Conservation (phyloP, 768 basidiomycete genomes). For the Solioccasus polychromus region DNA sequence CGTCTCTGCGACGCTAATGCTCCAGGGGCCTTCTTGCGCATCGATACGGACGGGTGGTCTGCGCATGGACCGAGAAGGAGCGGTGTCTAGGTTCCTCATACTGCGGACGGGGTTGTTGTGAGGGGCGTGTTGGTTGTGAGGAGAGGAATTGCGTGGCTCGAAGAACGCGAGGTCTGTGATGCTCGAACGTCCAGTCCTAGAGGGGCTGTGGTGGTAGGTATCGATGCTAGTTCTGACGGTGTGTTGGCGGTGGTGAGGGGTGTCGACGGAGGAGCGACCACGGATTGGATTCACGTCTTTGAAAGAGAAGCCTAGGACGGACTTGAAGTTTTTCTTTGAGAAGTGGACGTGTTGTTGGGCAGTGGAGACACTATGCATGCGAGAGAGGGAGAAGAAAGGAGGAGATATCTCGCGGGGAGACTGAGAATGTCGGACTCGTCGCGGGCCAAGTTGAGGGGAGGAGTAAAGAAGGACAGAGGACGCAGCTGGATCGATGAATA, state of each 20-base stretch:
- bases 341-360: conserved; percentile 33
- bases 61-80: conserved; percentile 39
- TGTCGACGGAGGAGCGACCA: conserved; percentile 29
- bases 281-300: conserved; percentile 33
- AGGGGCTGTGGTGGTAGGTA: conserved; percentile 35
- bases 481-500: conserved; percentile 26
- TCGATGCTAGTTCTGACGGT: conserved; percentile 44
- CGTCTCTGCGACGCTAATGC: conserved; percentile 83
- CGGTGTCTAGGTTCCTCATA: conserved; percentile 44
- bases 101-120: conserved; percentile 33
- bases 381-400: conserved; percentile 24
- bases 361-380: conserved; percentile 44
- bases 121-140: conserved; percentile 32
- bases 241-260: conserved; percentile 25
- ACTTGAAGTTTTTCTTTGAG: conserved; percentile 46
- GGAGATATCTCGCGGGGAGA: conserved; percentile 27
- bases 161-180: conserved; percentile 44
- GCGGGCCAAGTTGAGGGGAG: conserved; percentile 25
- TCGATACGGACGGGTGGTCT: conserved; percentile 62
- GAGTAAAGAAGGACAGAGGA: conserved; percentile 26
- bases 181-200: conserved; percentile 35
- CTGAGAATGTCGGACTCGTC: conserved; percentile 24
- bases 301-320: conserved; percentile 47
- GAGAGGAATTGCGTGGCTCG: conserved; percentile 30
- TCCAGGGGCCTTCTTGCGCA: conserved; percentile 80